Base-by-base conservation (phyloP, 2,329 filamentous ascomycete genomes). In the Zymoseptoria brevis region DNA sequence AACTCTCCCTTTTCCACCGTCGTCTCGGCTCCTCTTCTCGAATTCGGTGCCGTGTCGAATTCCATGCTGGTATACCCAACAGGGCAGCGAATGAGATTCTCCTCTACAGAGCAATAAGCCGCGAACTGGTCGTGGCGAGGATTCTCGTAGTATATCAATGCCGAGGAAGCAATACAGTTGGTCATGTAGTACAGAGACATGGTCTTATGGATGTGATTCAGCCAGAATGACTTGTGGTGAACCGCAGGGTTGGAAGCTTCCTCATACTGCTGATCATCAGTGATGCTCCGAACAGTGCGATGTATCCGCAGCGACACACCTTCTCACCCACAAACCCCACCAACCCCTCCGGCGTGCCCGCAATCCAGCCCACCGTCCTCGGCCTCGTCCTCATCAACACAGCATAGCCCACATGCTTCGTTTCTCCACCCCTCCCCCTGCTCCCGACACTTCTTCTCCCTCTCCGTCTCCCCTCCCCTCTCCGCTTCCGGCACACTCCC, bases 311-410 rank as follows among this genome's bases (percentile, higher is more conserved):
- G 13, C 13, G 22, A 30, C 56, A 56, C 8, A 61, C 59, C 50
- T 79, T 77, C 60, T 79, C 75, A 1, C 75, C 77, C 0, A 79
- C 69, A 63, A 74, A 79, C 54, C 75, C 73, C 66, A 78, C 69
- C 50, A 77, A 73, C 0, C 76, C 77, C 2, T 79, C 66, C 0
- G 76, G 77, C 54, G 74, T 76, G 59, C 78, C 76, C 24, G 75
- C 70, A 54, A 77, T 68, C 35, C 75, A 70, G 1, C 75, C 75
- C 19, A 79, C 73, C 0, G 75, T 79, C 49, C 76, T 75, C 19
- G 76, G 77, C 29, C 74, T 65, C 9, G 74, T 77, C 8, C 75
- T 67, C 75, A 76, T 77, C 55, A 71, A 67, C 19, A 77, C 70
- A 1, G 75, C 75, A 62, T 77, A 78, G 0, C 72, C 73, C 64